Conservation (phyloP, 306 rosid species). For the Carpinus viminea region DNA sequence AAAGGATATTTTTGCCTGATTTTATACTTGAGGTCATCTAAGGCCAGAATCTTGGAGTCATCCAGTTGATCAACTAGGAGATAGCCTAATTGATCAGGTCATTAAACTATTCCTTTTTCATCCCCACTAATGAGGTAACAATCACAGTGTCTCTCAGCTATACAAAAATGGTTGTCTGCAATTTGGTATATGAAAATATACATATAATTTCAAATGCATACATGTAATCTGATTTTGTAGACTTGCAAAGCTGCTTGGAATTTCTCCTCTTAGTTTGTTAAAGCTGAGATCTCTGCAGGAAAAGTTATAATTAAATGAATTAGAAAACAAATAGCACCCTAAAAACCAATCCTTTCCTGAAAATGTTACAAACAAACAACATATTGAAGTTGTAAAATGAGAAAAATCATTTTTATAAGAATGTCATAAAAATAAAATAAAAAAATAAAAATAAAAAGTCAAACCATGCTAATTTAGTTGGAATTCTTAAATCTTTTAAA, state of each 20-base stretch:
- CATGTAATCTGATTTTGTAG: conserved; percentile 36
- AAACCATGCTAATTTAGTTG: background rate
- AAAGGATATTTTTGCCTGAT: background rate
- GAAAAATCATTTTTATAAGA: background rate
- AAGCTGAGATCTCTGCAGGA: conserved; percentile 84
- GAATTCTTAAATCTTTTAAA: background rate
- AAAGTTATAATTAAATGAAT: background rate
- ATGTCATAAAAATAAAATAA: background rate
- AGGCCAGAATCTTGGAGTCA: background rate
- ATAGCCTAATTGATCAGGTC: background rate
- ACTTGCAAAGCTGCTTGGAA: conserved; percentile 43
- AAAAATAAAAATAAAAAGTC: background rate
- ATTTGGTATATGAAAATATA: background rate
- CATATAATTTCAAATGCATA: conserved; percentile 33
- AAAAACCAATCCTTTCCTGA: background rate
- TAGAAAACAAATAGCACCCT: background rate
- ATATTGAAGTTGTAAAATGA: background rate
- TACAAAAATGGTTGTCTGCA: background rate
- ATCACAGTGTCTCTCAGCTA: background rate
- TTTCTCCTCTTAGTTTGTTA: conserved; percentile 60
- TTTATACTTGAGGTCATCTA: background rate
- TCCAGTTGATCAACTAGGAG: background rate
- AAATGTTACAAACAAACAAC: background rate
- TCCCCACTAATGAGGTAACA: background rate
- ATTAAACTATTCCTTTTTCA: background rate